Evolutionary conservation across 768 basidiomycete genomes (phyloP), one percentile per base, ranked within the genome.

Genomic region (Suillus bovinus): DNA sequence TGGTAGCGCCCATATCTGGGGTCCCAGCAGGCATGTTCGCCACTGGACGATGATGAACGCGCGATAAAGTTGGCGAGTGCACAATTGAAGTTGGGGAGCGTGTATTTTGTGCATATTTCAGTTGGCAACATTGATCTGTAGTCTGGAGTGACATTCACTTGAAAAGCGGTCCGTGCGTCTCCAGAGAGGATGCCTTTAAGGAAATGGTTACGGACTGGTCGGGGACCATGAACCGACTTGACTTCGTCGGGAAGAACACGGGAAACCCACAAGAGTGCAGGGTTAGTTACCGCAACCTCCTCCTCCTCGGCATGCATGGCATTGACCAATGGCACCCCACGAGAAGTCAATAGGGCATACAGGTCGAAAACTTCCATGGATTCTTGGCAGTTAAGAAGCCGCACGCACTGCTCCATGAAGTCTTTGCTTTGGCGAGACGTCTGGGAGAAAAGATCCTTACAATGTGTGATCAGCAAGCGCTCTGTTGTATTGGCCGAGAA

Each of bases 401-500:
- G 64, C 41, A 71, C 72, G 36, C 78, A 77, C 63, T 79, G 77
- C 0, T 67, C 33, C 50, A 75, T 69, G 54, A 75, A 75, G 22
- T 74, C 63, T 11, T 71, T 71, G 41, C 74, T 22, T 41, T 72
- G 63, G 76, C 78, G 5, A 64, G 67, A 20, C 3, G 57, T 33
- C 69, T 34, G 10, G 67, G 58, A 46, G 73, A 65, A 38, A 4
- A 74, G 74, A 34, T 71, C 59, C 59, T 77, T 78, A 62, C 77
- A 69, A 14, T 70, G 58, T 5, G 64, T 67, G 62, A 76, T 74
- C 58, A 79, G 72, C 7, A 72, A 64, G 49, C 69, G 66, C 59
- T 80, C 73, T 17, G 75, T 77, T 11, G 68, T 58, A 66, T 81
- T 72, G 1, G 74, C 71, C 44, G 73, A 72, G 70, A 70, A 77